Evolutionary conservation across 805 yeast genomes (phyloP).

Genomic region (Candida coleopterorum): DNA sequence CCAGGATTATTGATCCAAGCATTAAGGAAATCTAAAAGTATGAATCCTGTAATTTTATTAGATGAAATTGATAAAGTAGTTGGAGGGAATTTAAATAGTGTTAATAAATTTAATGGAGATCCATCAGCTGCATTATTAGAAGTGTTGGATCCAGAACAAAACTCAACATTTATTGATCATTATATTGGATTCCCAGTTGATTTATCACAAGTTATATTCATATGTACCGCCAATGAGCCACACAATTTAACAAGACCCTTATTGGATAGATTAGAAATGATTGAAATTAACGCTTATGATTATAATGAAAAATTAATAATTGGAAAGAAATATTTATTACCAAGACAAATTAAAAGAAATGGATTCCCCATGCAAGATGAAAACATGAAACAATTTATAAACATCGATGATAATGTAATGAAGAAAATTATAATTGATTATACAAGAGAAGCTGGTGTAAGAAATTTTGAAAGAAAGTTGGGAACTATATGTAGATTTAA

Average conservation of each 20-base stretch:
- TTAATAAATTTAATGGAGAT: slow-evolving; percentile 61
- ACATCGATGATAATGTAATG: slow-evolving; percentile 51
- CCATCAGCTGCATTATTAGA: slow-evolving; percentile 88
- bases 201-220: slow-evolving; percentile 71
- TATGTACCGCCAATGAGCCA: slow-evolving; percentile 82
- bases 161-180: slow-evolving; percentile 70
- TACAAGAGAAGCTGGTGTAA: slow-evolving; percentile 83
- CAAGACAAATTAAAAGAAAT: slow-evolving; percentile 67
- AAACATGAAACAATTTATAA: slow-evolving; percentile 30
- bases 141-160: slow-evolving; percentile 88
- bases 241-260: slow-evolving; percentile 70
- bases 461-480: slow-evolving; percentile 69
- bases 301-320: slow-evolving; percentile 71
- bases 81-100: slow-evolving; percentile 46
- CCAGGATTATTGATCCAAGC: slow-evolving; percentile 82
- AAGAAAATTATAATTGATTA: slow-evolving; percentile 60
- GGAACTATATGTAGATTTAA: slow-evolving; percentile 77
- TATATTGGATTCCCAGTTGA: slow-evolving; percentile 84
- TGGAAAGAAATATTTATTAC: slow-evolving; percentile 63
- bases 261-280: slow-evolving; percentile 79
- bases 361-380: slow-evolving; percentile 43
- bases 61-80: slow-evolving; percentile 84
- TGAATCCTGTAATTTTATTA: slow-evolving; percentile 77
- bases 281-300: slow-evolving; percentile 75
- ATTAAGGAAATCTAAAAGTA: slow-evolving; percentile 64